phyloP scores from a whole-genome alignment of 169 alveolate genomes.

The Theileria annulata region DNA sequence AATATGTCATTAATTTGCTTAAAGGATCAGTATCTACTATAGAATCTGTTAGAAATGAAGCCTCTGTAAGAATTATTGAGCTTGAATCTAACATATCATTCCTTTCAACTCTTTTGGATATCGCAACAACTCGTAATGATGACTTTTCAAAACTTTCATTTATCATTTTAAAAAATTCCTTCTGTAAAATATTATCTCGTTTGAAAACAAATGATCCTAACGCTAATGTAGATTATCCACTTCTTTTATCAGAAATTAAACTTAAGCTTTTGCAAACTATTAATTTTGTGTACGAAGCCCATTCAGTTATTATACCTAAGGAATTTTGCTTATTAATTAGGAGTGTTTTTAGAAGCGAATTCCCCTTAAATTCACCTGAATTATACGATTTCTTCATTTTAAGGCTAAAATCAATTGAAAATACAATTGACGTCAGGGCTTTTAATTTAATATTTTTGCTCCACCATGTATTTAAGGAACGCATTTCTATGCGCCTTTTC shows the following conservation, averaged over 20 bases:
- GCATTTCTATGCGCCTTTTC: conserved; percentile 35
- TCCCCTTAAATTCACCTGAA: conserved; percentile 44
- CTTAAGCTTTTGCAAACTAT: conserved; percentile 25
- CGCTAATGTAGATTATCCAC: conserved; percentile 2
- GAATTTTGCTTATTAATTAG: conserved; percentile 46
- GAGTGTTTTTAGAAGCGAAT: conserved; percentile 37
- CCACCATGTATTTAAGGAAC: conserved; percentile 58
- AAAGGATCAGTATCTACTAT: conserved; percentile 31
- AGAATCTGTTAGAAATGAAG: conserved; percentile 38
- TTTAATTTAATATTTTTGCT: conserved; percentile 26
- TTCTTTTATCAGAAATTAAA: conserved; percentile 5
- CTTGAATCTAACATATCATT: conserved; percentile 45
- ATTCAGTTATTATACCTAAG: conserved; percentile 17
- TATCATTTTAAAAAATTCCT: conserved; percentile 36
- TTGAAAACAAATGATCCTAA: neutral
- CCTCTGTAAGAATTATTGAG: conserved; percentile 30
- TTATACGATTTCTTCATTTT: conserved; percentile 32
- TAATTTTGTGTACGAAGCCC: neutral
- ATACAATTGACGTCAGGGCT: neutral
- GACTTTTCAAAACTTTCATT: conserved; percentile 49
- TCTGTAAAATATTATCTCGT: conserved; percentile 7
- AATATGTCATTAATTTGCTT: conserved; percentile 34
- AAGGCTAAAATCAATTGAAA: conserved; percentile 2
- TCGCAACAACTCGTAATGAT: conserved; percentile 38
- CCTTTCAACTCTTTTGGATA: conserved; percentile 42